Conservation (phyloP, 2,329 filamentous ascomycete species). For the Fusarium brevicatenulatum region DNA sequence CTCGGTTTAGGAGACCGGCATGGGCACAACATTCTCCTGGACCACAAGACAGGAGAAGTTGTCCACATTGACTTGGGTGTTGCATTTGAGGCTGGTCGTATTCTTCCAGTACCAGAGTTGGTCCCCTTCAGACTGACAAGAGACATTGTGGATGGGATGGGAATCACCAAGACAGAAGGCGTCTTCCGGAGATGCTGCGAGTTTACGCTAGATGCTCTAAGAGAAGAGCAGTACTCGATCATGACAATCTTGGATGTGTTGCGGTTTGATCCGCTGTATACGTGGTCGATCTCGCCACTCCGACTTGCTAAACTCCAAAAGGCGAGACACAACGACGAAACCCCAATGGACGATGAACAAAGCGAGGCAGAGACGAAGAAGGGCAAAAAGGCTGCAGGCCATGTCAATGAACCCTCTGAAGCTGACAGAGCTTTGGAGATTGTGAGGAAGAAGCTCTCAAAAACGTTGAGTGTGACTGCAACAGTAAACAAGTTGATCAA, state of each 20-base stretch:
- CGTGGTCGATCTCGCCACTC: slow-evolving; percentile 86
- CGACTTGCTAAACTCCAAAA: slow-evolving; percentile 72
- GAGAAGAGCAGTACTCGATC: slow-evolving; percentile 96
- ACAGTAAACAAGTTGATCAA: slow-evolving; percentile 98
- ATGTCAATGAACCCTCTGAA: slow-evolving; percentile 72
- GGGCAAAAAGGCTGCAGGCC: slow-evolving; percentile 47
- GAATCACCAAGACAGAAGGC: slow-evolving; percentile 92
- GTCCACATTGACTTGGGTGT: slow-evolving; percentile 98
- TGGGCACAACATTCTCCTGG: slow-evolving; percentile 95
- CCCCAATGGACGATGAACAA: slow-evolving; percentile 51
- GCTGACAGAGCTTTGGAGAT: slow-evolving; percentile 92
- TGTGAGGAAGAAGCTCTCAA: slow-evolving; percentile 94
- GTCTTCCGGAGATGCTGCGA: slow-evolving; percentile 98
- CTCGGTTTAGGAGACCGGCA: slow-evolving; percentile 94
- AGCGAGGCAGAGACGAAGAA: slow-evolving; percentile 56
- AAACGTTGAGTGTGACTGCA: slow-evolving; percentile 91
- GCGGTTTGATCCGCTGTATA: slow-evolving; percentile 97
- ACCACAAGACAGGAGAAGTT: slow-evolving; percentile 88
- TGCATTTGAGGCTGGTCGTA: slow-evolving; percentile 93
- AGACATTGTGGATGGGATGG: slow-evolving; percentile 97
- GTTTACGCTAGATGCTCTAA: slow-evolving; percentile 92
- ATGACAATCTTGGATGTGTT: slow-evolving; percentile 98
- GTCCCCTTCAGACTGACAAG: slow-evolving; percentile 95
- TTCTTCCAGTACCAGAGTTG: slow-evolving; percentile 94
- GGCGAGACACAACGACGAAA: slow-evolving; percentile 63